Evolutionary conservation across 192 early-diverging fungal species (phyloP), one percentile per base, ranked within the genome.

Genomic region (Mortierella alpina): DNA sequence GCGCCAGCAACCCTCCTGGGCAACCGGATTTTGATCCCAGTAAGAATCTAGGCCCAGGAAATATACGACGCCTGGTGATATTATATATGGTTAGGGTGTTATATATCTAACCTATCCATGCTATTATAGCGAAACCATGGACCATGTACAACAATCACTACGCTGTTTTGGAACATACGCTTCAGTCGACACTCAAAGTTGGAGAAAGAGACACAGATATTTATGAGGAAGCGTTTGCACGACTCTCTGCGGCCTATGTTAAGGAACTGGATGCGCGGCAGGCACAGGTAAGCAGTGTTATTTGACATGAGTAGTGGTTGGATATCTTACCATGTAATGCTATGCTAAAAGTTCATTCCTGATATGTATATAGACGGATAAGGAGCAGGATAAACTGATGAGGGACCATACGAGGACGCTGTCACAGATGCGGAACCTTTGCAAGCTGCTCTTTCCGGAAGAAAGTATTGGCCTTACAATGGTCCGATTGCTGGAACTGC

Each of bases 361-460:
- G 20, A 39, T 51, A 0, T 39, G 7, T 53, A 46, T 52, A 12
- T 72, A 80, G 77, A 68, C 70, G 60, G 77, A 80, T 42, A 80
- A 68, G 46, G 70, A 72, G 44, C 9, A 58, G 48, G 54, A 54
- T n/a, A 53, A 31, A 15, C 22, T 80, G 46, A 72, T 46, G 15
- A 68, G 12, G 15, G 77, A 68, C 6, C 72, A 80, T 53, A 59
- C 70, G 8, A 60, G 53, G 42, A 80, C 63, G 12, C n/a, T 80
- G 31, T 42, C 70, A 20, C 77, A 80, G 18, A 63, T 80, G 69
- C 47, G 70, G 40, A 80, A 66, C 55, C 66, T 80, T 5, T 80
- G 77, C 57, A 80, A 59, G 31, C 77, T 68, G 44, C 70, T 80
- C 42, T 80, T 80, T 55, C 77, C 77, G 12, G 70, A 66, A 9